These are phyloP conservation scores for Penicillium sp. DNA, from an alignment of 2,329 filamentous ascomycete genomes.

Conservation along the genomic window DNA sequence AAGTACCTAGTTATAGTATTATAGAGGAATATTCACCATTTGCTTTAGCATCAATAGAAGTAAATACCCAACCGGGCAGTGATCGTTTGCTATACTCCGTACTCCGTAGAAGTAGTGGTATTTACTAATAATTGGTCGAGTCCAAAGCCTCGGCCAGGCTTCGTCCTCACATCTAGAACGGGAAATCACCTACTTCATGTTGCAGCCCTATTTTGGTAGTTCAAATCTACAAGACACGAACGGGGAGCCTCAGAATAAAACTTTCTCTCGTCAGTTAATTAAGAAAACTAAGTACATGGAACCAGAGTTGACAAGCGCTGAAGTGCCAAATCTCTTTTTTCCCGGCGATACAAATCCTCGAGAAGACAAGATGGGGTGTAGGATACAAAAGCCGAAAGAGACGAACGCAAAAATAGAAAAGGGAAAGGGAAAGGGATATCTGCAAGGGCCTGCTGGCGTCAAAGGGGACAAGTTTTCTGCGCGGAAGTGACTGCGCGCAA, in stretches of 20 bases:
- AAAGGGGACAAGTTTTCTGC: slow-evolving; percentile 31
- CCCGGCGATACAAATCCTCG: slow-evolving; percentile 27
- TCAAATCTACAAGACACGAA: neutral
- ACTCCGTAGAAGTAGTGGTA: no score
- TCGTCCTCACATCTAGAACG: no score
- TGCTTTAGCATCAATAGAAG: no score
- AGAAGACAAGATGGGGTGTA: slow-evolving; percentile 17
- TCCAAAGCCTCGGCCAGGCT: no score
- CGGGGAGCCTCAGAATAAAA: slow-evolving; percentile 15
- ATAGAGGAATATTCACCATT: no score
- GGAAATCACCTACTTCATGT: neutral
- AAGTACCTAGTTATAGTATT: no score
- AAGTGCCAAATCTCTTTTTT: slow-evolving; percentile 29
- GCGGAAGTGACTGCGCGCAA: slow-evolving; percentile 19
- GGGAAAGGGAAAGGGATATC: slow-evolving; percentile 40
- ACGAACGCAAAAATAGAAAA: slow-evolving; percentile 25
- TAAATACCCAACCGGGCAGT: no score
- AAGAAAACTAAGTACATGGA: slow-evolving; percentile 41
- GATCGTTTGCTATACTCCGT: no score
- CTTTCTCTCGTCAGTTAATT: slow-evolving; percentile 31
- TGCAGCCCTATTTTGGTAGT: neutral
- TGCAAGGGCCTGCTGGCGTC: slow-evolving; percentile 38
- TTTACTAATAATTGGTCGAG: no score
- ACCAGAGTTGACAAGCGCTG: slow-evolving; percentile 28
- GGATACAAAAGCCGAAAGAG: slow-evolving; percentile 24